A percentile compares a stretch with the other conserved stretches of the same genome.
Conservation (phyloP, 768 basidiomycete genomes). For the Leccinum rimulosum region DNA sequence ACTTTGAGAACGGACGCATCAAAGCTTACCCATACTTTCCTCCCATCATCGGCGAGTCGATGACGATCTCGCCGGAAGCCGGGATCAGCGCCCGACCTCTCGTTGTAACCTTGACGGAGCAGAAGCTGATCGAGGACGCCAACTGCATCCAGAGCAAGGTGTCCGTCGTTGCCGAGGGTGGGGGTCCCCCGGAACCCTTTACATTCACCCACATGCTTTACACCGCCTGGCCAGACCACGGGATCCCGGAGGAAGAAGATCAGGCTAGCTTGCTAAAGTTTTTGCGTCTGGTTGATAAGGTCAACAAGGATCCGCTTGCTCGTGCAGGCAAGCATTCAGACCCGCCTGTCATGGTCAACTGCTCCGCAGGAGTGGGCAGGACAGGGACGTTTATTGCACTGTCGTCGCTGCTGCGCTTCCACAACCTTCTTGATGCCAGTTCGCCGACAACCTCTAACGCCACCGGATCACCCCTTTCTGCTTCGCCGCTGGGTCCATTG, state of each 20-base stretch:
- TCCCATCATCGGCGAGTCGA: conserved; percentile 48
- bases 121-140: conserved; percentile 48
- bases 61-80: conserved; percentile 45
- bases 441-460: conserved; percentile 20
- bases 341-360: conserved; percentile 79
- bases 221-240: conserved; percentile 81
- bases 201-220: conserved; percentile 73
- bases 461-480: conserved; percentile 31
- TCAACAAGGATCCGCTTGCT: conserved; percentile 48
- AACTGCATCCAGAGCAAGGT: conserved; percentile 62
- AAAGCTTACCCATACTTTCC: conserved; percentile 86
- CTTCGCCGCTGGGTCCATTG: conserved; percentile 59
- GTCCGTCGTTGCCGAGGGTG: conserved; percentile 43
- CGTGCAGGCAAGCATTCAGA: conserved; percentile 44
- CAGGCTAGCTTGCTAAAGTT: conserved; percentile 60
- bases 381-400: conserved; percentile 85
- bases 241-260: conserved; percentile 66
- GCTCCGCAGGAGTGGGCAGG: conserved; percentile 85
- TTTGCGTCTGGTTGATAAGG: conserved; percentile 57
- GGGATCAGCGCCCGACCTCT: conserved; percentile 43
- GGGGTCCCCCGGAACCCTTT: conserved; percentile 33
- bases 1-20: conserved; percentile 62
- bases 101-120: conserved; percentile 55
- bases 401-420: conserved; percentile 69
- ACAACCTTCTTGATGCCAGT: conserved; percentile 42